Evolutionary conservation across 2,329 filamentous ascomycete species (phyloP).

Genomic region (Arthrobotrys megalospora): DNA sequence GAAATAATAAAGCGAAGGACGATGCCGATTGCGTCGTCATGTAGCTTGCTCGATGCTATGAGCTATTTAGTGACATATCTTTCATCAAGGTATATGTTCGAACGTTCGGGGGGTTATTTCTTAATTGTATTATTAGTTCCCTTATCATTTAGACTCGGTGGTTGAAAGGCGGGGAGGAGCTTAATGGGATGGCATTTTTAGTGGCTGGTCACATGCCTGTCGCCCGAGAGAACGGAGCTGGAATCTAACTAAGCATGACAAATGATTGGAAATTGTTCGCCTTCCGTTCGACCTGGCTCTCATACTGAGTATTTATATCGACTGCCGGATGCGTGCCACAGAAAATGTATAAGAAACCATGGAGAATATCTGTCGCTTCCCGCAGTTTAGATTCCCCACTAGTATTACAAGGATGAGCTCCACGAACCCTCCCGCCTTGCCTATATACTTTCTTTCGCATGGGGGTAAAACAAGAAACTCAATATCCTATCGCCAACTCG

Average conservation of each 20-base stretch:
- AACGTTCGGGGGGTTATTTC: neutral
- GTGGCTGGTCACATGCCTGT: slow-evolving; percentile 50
- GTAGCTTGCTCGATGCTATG: slow-evolving; percentile 69
- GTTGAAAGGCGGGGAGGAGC: neutral
- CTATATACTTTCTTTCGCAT: slow-evolving; percentile 55
- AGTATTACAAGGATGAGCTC: slow-evolving; percentile 27
- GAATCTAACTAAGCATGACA: slow-evolving; percentile 53
- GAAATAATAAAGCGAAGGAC: slow-evolving; percentile 86
- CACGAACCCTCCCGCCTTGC: slow-evolving; percentile 18
- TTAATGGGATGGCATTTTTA: slow-evolving; percentile 5
- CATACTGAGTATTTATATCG: neutral
- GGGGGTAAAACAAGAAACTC: slow-evolving; percentile 28
- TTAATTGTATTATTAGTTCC: slow-evolving; percentile 26
- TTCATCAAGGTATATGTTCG: slow-evolving; percentile 8
- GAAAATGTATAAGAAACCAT: neutral
- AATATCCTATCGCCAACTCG: neutral
- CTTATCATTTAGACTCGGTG: slow-evolving; percentile 5
- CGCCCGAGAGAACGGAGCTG: slow-evolving; percentile 45
- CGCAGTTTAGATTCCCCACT: slow-evolving; percentile 11
- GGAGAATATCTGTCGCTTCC: slow-evolving; percentile 8
- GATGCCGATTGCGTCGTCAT: slow-evolving; percentile 91
- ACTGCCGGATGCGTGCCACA: neutral
- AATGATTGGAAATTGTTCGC: slow-evolving; percentile 53
- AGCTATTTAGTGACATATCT: slow-evolving; percentile 62
- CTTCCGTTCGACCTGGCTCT: neutral